Evolutionary conservation across 2,329 filamentous ascomycete genomes (phyloP), one percentile per base, ranked within the genome.

Genomic region (Zasmidium angulare): DNA sequence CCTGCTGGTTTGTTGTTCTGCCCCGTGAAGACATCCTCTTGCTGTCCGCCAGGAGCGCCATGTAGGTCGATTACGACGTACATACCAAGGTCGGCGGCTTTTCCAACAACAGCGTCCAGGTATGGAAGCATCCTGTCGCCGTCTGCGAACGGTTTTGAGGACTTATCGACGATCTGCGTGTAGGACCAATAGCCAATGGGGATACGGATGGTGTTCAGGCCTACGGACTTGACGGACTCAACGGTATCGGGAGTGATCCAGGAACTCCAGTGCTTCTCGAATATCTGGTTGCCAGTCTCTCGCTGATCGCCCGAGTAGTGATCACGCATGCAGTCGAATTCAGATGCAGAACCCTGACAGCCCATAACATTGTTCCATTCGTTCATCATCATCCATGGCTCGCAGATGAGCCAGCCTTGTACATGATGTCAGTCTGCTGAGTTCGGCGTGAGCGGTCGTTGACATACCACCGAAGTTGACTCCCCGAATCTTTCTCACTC

Each of bases 41-140:
- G 50, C 22, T 53, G 50, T 51, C 58, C 53, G 2, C 58, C 58
- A 21, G 58, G 58, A 1, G 58, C 58, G 3, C 52, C 58, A 24
- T 60, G 58, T 31, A 60, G 46, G n/a, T 60, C 53, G 22, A 60
- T 60, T n/a, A 60, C 55, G 0, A 60, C 58, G 36, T 56, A 60
- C 53, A 60, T 60, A 14, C 58, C 58, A 12, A 56, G 12, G 22
- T 60, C 47, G 14, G 47, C 31, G 21, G 58, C 58, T 22, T 56
- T 56, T 12, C 56, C 46, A 1, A 60, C 53, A 2, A 60, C 58
- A 2, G 49, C 58, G 26, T 60, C 58, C 14, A 60, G 52, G 29
- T 55, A 55, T 19, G 50, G 24, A 3, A 56, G 49, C 58, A 56
- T 55, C 10, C 46, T 46, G 1, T 20, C 53, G 10, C 46, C 46